A percentile compares a stretch with the other conserved stretches of the same genome.
phyloP scores from a whole-genome alignment of 2,329 filamentous ascomycete genomes.

The Phaeosphaeriaceae sp. region DNA sequence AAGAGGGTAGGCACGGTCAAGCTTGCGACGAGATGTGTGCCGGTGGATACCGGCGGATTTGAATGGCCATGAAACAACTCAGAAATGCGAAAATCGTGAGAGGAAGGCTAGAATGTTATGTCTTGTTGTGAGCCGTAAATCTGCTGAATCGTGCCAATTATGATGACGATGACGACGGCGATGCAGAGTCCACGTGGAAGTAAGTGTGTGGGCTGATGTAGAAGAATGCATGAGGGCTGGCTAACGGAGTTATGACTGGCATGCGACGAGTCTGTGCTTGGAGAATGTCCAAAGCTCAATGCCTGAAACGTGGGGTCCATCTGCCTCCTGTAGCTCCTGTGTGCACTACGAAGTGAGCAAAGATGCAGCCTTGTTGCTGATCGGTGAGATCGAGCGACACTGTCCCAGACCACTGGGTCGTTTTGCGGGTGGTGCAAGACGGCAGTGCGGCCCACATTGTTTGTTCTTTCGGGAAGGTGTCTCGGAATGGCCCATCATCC shows the following conservation, averaged over 20 bases:
- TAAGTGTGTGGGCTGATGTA: not conserved
- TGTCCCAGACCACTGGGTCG: not conserved
- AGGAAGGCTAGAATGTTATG: no score
- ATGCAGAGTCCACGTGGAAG: not conserved
- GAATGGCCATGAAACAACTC: no score
- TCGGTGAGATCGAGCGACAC: no score
- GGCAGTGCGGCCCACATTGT: not conserved
- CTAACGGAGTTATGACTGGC: no score
- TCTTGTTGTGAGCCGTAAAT: not conserved
- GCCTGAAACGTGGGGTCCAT: no score
- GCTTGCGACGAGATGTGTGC: no score
- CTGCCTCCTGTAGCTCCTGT: no score
- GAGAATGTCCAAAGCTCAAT: not conserved
- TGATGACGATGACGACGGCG: not conserved
- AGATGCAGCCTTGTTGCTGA: not conserved
- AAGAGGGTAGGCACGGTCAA: no score
- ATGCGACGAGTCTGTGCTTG: not conserved
- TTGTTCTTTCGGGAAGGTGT: conserved; percentile 1
- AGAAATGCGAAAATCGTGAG: no score
- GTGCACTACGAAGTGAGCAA: no score
- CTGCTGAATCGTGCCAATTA: not conserved
- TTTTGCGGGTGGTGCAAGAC: not conserved
- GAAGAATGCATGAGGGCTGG: not conserved
- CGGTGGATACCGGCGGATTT: not conserved
- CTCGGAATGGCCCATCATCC: not conserved